Evolutionary conservation across 768 basidiomycete species (phyloP).

Genomic region (Leccinum olivaceopallidum): DNA sequence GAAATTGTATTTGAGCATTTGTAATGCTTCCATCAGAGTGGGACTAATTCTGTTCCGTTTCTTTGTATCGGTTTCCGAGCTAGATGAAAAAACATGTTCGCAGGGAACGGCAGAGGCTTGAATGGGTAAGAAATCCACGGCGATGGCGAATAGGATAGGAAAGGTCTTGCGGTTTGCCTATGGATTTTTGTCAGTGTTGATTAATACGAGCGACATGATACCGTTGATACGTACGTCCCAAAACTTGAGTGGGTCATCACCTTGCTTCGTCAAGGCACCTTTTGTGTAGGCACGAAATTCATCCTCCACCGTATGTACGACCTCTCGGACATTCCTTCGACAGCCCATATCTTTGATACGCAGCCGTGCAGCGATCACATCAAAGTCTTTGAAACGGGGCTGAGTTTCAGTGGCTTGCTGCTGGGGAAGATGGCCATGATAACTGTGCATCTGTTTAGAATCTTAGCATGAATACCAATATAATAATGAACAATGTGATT

Average conservation of each 20-base stretch:
- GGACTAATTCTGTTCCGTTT: background rate
- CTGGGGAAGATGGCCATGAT: background rate
- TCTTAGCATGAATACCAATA: background rate
- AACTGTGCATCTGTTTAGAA: background rate
- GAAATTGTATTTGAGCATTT: background rate
- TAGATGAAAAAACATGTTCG: background rate
- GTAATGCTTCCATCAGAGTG: background rate
- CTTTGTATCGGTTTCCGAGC: background rate
- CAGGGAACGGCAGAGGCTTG: background rate
- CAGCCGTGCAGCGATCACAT: background rate
- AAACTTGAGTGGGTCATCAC: background rate
- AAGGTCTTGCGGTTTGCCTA: background rate
- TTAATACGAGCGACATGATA: background rate
- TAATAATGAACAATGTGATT: background rate
- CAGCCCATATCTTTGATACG: background rate
- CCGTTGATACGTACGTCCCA: background rate
- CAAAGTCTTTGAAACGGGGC: background rate
- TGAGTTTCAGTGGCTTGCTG: background rate
- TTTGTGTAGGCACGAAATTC: background rate
- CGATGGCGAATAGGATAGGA: background rate
- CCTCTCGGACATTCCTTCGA: background rate
- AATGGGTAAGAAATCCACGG: background rate
- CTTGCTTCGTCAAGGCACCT: background rate
- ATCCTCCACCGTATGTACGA: background rate
- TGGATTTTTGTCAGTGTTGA: background rate